These are phyloP conservation scores for Colletotrichum higginsianum DNA, from an alignment of 2,329 filamentous ascomycete genomes.

Conservation along the genomic window DNA sequence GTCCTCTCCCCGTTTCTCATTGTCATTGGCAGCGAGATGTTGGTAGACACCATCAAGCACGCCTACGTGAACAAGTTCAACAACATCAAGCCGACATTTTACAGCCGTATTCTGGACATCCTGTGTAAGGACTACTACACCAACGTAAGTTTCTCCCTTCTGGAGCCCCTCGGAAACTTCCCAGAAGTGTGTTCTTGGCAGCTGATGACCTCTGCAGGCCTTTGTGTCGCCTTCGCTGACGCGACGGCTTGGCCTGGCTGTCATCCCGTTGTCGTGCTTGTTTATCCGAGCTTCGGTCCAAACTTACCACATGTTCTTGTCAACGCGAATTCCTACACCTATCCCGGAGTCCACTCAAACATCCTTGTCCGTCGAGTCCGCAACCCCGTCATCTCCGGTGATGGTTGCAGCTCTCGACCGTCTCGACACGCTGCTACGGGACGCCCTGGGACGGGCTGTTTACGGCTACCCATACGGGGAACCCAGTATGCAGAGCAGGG, in stretches of 20 bases:
- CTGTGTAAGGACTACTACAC: constrained; percentile 98
- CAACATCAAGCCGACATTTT: constrained; percentile 92
- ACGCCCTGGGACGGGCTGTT: constrained; percentile 81
- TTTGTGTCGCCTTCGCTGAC: constrained; percentile 93
- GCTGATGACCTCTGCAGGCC: constrained; percentile 66
- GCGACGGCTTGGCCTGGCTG: constrained; percentile 88
- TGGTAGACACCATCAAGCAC: constrained; percentile 97
- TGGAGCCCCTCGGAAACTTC: too few relatives aligned
- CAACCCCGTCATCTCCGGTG: constrained; percentile 77
- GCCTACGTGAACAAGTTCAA: constrained; percentile 99
- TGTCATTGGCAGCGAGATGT: constrained; percentile 95
- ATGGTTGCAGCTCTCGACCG: constrained; percentile 84
- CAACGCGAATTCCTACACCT: constrained; percentile 85
- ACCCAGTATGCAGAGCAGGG: constrained; percentile 52
- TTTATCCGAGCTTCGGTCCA: constrained; percentile 96
- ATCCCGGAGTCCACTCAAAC: constrained; percentile 76
- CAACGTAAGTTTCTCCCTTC: constrained; percentile 70
- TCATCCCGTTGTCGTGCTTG: constrained; percentile 92
- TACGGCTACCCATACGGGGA: constrained; percentile 70
- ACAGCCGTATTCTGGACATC: constrained; percentile 91
- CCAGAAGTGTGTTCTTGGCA: neutral
- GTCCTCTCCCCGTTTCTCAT: constrained; percentile 94
- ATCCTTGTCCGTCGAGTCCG: constrained; percentile 75
- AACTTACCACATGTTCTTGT: constrained; percentile 98
- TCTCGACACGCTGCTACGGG: constrained; percentile 83